Evolutionary conservation across 2,329 filamentous ascomycete genomes (phyloP).

Genomic region (Dothidotthia symphoricarpi): DNA sequence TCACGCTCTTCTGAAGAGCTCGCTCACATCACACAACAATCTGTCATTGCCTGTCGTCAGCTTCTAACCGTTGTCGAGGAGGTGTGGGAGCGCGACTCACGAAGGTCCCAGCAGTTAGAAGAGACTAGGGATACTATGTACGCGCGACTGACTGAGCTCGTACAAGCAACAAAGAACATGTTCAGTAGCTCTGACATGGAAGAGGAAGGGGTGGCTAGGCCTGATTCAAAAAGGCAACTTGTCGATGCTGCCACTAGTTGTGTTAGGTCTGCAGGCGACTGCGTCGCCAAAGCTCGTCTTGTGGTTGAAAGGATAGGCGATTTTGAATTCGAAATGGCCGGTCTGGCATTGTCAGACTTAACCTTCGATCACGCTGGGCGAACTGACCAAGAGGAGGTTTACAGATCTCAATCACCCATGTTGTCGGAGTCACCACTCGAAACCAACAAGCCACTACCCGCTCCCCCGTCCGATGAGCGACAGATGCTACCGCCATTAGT

Average conservation of each 20-base stretch:
- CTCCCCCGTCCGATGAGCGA: conserved; percentile 39
- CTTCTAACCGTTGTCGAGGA: conserved; percentile 78
- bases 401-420: conserved; percentile 9
- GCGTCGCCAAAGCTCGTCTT: conserved; percentile 79
- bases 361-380: conserved; percentile 36
- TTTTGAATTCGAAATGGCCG: conserved; percentile 66
- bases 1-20: conserved; percentile 87
- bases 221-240: conserved; percentile 72
- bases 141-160: conserved; percentile 73
- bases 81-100: conserved; percentile 73
- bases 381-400: conserved; percentile 11
- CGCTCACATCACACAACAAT: conserved; percentile 76
- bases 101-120: conserved; percentile 64
- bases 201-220: conserved; percentile 74
- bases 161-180: conserved; percentile 76
- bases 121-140: conserved; percentile 74
- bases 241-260: conserved; percentile 80
- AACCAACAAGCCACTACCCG: conserved; percentile 41
- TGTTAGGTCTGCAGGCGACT: conserved; percentile 87
- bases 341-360: conserved; percentile 44
- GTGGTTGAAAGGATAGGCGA: conserved; percentile 88
- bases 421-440: conserved; percentile 20
- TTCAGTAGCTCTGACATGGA: conserved; percentile 67
- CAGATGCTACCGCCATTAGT: conserved; percentile 44
- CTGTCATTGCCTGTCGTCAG: conserved; percentile 75